Evolutionary conservation across 208 protist species (phyloP).

Genomic region (Acanthamoeba lenticulata): DNA sequence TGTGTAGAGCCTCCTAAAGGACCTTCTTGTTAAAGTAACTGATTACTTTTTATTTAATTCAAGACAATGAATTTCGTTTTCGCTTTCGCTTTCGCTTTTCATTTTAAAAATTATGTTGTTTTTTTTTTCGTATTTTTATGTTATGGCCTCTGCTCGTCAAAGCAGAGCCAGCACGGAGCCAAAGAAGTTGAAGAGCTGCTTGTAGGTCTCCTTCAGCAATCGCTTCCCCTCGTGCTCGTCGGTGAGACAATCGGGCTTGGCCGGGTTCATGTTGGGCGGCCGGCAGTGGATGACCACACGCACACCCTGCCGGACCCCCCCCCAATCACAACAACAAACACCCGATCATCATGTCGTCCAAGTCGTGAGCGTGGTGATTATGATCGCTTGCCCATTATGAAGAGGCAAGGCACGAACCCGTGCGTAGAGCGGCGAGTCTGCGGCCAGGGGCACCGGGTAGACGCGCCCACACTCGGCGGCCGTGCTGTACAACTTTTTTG

Average conservation of each 20-base stretch:
- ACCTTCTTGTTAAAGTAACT: too few relatives aligned
- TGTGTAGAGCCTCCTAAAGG: too few relatives aligned
- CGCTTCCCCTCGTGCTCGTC: background rate
- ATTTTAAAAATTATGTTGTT: too few relatives aligned
- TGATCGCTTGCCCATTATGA: background rate
- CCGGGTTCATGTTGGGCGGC: background rate
- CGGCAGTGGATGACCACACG: background rate
- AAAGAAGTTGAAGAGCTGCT: background rate
- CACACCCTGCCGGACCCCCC: background rate
- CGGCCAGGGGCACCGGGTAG: background rate
- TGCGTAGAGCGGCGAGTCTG: background rate
- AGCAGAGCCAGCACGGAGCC: background rate
- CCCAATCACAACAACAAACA: too few relatives aligned
- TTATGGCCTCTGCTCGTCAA: too few relatives aligned
- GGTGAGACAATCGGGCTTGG: background rate
- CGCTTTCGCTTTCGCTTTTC: too few relatives aligned
- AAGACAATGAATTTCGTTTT: too few relatives aligned
- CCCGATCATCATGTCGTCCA: too few relatives aligned
- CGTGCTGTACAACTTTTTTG: background rate
- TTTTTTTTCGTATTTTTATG: too few relatives aligned
- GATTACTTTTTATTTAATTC: too few relatives aligned
- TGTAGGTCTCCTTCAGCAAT: background rate
- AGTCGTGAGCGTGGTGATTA: background rate
- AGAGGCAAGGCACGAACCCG: background rate
- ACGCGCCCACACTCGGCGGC: background rate